Conservation (phyloP, 2,329 filamentous ascomycete genomes). For the Colletotrichum shisoi region DNA sequence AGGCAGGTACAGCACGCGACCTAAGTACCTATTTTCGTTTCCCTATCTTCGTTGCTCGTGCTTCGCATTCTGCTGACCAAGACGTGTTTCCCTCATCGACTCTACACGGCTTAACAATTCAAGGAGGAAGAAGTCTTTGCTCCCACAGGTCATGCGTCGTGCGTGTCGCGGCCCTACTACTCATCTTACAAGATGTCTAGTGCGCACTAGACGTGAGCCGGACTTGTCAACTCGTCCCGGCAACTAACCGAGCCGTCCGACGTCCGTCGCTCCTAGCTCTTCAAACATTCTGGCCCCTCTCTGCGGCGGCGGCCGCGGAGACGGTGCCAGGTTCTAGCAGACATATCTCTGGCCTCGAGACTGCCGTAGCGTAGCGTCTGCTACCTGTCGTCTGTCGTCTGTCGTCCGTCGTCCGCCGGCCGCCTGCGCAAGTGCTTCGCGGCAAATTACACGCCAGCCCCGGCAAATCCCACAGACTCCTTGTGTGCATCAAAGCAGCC, state of each 20-base stretch:
- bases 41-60: not conserved
- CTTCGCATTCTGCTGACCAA: not conserved
- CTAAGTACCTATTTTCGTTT: not conserved
- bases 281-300: slow-evolving; percentile 4
- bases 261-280: slow-evolving; percentile 1
- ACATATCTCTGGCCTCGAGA: not conserved
- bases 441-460: slow-evolving; percentile 19
- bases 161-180: not conserved
- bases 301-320: not conserved
- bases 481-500: not conserved
- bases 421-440: slow-evolving; percentile 15
- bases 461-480: slow-evolving; percentile 10
- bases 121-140: not conserved
- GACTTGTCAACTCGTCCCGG: slow-evolving; percentile 22
- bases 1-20: not conserved
- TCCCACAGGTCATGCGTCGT: not conserved
- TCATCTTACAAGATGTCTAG: slow-evolving; percentile 13
- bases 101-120: no score
- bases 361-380: slow-evolving; percentile 3
- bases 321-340: no score
- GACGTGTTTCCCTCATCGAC: not conserved
- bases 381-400: no score
- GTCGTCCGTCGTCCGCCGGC: slow-evolving; percentile 2
- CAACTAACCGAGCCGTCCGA: slow-evolving; percentile 11
- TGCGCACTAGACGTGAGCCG: slow-evolving; percentile 24